Evolutionary conservation across 495 filamentous ascomycete genomes (phyloP).

Genomic region (Jackrogersella multiformis): DNA sequence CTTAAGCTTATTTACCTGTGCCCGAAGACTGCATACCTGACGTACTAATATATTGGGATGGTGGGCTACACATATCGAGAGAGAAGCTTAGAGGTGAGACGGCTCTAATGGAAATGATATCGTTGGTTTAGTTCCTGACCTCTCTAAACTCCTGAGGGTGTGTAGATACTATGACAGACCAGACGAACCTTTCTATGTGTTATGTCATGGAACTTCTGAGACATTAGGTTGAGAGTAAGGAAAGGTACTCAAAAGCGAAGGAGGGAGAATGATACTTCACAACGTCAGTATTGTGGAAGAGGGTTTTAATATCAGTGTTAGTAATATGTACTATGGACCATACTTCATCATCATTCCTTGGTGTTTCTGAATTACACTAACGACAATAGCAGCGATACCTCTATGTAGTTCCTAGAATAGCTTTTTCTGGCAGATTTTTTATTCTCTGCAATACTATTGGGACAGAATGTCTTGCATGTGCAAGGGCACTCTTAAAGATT

Average conservation of each 20-base stretch:
- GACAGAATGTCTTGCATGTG: constrained; percentile 40
- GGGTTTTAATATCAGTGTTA: background rate
- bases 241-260: background rate
- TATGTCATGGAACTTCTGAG: constrained; percentile 2
- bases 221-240: background rate
- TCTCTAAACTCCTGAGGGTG: constrained; percentile 1
- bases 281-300: constrained; percentile 17
- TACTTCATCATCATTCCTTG: constrained; percentile 7
- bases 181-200: background rate
- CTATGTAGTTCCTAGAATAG: constrained; percentile 17
- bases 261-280: background rate
- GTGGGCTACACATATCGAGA: background rate
- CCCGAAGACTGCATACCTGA: constrained; percentile 8
- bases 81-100: background rate
- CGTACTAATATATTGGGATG: background rate
- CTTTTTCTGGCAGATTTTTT: background rate
- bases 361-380: constrained; percentile 4
- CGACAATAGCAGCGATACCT: background rate
- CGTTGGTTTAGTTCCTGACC: background rate
- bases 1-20: constrained; percentile 23
- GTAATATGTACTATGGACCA: background rate
- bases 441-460: constrained; percentile 24
- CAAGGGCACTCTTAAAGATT: constrained; percentile 27
- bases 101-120: background rate
- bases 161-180: constrained; percentile 1